Conservation (phyloP, 2,329 filamentous ascomycete genomes). For the Fusarium keratoplasticum region DNA sequence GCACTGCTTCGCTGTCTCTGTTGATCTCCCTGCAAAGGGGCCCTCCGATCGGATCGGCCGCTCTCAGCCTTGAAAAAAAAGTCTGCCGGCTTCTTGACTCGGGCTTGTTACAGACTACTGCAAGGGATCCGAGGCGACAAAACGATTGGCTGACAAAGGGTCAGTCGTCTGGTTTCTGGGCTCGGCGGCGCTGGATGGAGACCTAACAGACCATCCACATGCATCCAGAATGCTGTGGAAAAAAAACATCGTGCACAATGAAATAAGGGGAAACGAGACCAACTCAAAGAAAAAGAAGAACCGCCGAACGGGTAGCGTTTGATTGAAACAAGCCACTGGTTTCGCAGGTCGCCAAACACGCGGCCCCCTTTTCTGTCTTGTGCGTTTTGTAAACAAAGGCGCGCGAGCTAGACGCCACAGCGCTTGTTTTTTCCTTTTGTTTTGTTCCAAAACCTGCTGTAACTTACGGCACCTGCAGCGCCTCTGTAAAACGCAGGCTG, state of each 20-base stretch:
- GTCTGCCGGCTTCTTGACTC: neutral
- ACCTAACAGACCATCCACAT: neutral
- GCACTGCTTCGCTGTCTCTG: neutral
- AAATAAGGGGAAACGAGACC: neutral
- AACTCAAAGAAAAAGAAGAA: neutral
- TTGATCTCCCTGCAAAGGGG: neutral
- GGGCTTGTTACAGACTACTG: neutral
- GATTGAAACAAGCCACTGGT: neutral
- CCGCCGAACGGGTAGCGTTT: neutral
- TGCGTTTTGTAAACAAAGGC: neutral
- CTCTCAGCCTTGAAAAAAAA: neutral
- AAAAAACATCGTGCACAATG: neutral
- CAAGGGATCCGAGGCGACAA: neutral
- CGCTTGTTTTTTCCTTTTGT: neutral
- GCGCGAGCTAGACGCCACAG: neutral
- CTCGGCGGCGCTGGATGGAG: neutral
- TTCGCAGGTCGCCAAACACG: neutral
- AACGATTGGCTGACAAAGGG: neutral
- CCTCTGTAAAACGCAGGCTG: neutral
- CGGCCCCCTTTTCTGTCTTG: neutral
- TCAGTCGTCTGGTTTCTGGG: neutral
- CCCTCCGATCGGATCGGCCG: neutral
- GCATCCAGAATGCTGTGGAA: neutral
- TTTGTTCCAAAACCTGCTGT: neutral
- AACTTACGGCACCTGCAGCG: neutral